Evolutionary conservation across 805 yeast species (phyloP).

Genomic region (Candida insectalens): DNA sequence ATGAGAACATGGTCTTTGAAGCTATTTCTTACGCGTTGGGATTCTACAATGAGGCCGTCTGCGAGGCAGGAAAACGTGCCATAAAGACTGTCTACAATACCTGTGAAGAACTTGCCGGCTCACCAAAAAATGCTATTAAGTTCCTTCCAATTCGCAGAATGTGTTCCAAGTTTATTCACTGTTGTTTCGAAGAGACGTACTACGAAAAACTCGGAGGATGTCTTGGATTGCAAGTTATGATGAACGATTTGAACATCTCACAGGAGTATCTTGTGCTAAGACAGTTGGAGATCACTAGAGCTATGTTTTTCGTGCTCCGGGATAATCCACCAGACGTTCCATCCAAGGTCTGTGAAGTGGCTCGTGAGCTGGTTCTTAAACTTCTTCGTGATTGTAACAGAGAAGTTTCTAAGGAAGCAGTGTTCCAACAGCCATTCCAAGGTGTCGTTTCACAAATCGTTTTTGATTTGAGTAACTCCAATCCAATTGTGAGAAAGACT

Average conservation of each 20-base stretch:
- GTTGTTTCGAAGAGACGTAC: slow-evolving; percentile 84
- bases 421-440: slow-evolving; percentile 63
- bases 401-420: slow-evolving; percentile 50
- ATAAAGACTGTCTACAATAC: slow-evolving; percentile 53
- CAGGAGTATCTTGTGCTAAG: slow-evolving; percentile 63
- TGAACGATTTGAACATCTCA: slow-evolving; percentile 60
- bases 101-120: slow-evolving; percentile 59
- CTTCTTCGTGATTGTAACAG: slow-evolving; percentile 59
- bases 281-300: slow-evolving; percentile 77
- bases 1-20: slow-evolving; percentile 59
- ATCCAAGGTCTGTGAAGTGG: slow-evolving; percentile 59
- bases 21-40: slow-evolving; percentile 77
- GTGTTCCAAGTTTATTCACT: slow-evolving; percentile 77
- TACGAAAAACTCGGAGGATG: slow-evolving; percentile 86
- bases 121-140: slow-evolving; percentile 51
- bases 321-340: slow-evolving; percentile 91
- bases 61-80: slow-evolving; percentile 61
- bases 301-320: slow-evolving; percentile 80
- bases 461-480: slow-evolving; percentile 87
- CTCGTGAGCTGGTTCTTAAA: slow-evolving; percentile 55
- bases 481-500: slow-evolving; percentile 70
- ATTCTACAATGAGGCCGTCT: slow-evolving; percentile 60
- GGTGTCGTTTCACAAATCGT: slow-evolving; percentile 83
- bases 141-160: slow-evolving; percentile 70
- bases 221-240: slow-evolving; percentile 66